These are phyloP conservation scores for Pleomassaria siparia DNA, from an alignment of 2,329 filamentous ascomycete species.

Conservation along the genomic window DNA sequence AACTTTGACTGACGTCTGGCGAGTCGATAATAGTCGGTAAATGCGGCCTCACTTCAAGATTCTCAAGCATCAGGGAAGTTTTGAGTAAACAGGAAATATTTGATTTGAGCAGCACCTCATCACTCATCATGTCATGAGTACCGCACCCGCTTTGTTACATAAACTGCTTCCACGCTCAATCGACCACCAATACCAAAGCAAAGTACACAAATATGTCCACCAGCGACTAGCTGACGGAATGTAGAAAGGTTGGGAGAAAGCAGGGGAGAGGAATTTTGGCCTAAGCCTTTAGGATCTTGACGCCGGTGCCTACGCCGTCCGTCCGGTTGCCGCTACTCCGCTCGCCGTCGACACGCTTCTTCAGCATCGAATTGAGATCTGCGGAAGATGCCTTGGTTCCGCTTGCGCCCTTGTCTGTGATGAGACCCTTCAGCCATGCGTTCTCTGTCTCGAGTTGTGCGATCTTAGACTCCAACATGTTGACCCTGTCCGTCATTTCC, in stretches of 20 bases:
- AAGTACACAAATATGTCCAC: neutral
- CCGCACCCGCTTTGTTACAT: neutral
- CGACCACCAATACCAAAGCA: neutral
- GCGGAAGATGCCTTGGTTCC: slow-evolving; percentile 33
- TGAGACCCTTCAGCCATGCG: slow-evolving; percentile 54
- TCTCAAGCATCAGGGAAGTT: no score
- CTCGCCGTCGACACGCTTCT: slow-evolving; percentile 34
- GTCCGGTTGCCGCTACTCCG: slow-evolving; percentile 41
- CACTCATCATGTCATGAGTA: slow-evolving; percentile 11
- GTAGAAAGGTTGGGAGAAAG: neutral
- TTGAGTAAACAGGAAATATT: neutral
- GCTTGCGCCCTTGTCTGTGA: slow-evolving; percentile 52
- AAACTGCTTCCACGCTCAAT: neutral
- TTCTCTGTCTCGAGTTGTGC: slow-evolving; percentile 56
- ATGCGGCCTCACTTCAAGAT: no score
- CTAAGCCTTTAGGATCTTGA: slow-evolving; percentile 31
- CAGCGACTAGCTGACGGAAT: slow-evolving; percentile 5
- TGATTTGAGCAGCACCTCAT: slow-evolving; percentile 2
- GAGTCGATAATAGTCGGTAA: no score
- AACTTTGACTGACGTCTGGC: no score
- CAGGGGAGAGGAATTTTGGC: slow-evolving; percentile 24
- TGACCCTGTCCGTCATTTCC: slow-evolving; percentile 54
- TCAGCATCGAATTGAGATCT: slow-evolving; percentile 38
- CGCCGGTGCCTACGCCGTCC: slow-evolving; percentile 41
- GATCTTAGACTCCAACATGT: slow-evolving; percentile 48